Percentiles rank a stretch among this genome's conserved stretches.
Conservation (phyloP, 148 eudicot genomes). For the Persicaria maculosa region DNA sequence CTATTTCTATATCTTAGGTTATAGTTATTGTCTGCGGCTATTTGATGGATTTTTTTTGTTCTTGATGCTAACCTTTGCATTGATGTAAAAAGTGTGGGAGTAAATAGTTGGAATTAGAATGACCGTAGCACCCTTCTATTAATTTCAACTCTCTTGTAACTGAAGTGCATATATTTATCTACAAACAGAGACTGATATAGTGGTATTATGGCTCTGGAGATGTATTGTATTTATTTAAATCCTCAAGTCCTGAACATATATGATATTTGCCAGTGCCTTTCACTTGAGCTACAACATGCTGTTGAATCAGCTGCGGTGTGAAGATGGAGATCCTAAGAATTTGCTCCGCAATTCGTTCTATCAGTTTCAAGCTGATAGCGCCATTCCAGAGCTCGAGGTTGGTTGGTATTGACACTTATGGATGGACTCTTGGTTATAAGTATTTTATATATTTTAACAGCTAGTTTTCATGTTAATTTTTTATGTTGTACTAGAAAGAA, state of each 20-base stretch:
- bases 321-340: conserved; percentile 96
- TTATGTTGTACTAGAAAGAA: conserved; percentile 52
- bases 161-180: neutral
- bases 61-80: too few species aligned
- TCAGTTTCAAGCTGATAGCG: conserved; percentile 91
- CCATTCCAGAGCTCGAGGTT: conserved; percentile 93
- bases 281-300: conserved; percentile 99
- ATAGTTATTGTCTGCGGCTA: neutral
- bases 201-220: neutral
- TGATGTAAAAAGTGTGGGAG: neutral
- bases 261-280: conserved; percentile 62
- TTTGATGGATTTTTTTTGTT: too few species aligned
- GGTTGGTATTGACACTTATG: conserved; percentile 17
- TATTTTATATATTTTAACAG: neutral
- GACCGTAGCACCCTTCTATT: neutral
- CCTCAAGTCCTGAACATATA: neutral
- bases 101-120: neutral
- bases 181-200: neutral
- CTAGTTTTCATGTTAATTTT: conserved; percentile 17
- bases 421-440: neutral
- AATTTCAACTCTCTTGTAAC: neutral
- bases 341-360: conserved; percentile 91
- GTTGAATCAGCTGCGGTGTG: conserved; percentile 81
- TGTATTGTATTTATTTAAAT: neutral
- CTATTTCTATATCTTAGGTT: too few species aligned